These are phyloP conservation scores for Citrus reticulata DNA, from an alignment of 345 rosid species.

Conservation along the genomic window DNA sequence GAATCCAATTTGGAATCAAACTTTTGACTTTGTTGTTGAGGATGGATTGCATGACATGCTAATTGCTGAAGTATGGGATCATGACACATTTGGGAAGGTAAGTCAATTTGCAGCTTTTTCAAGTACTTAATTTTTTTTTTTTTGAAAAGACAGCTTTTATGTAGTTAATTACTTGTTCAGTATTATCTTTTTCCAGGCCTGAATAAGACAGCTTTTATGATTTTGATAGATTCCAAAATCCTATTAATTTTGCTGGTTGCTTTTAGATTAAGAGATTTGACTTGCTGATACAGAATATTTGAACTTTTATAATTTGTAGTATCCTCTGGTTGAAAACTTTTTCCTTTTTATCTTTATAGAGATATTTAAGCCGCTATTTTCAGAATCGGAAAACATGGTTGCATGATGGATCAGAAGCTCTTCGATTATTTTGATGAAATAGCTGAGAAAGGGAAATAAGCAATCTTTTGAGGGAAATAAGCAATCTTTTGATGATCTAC, in stretches of 20 bases:
- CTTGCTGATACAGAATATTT: not conserved
- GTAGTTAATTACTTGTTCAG: not conserved
- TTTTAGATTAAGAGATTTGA: not conserved
- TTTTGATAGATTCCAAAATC: not conserved
- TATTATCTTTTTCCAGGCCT: not conserved
- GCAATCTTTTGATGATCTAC: not conserved
- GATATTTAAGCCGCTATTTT: not conserved
- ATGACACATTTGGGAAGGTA: slow-evolving; percentile 99
- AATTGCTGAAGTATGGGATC: slow-evolving; percentile 87
- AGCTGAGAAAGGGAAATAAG: not conserved
- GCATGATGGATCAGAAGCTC: not conserved
- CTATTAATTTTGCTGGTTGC: not conserved
- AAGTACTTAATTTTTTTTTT: not conserved
- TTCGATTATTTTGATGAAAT: not conserved
- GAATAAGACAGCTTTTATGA: not conserved
- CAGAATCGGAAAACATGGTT: not conserved
- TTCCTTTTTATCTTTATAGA: not conserved
- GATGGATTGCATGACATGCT: slow-evolving; percentile 98
- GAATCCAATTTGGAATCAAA: slow-evolving; percentile 98
- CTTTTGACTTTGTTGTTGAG: slow-evolving; percentile 96
- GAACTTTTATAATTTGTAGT: no score
- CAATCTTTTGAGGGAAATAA: not conserved
- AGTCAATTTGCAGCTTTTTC: not conserved
- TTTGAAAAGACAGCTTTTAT: no score
- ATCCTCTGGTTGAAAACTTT: not conserved